Percentiles rank a stretch among this genome's conserved stretches.
phyloP scores from a whole-genome alignment of 108 stramenopile species.

The Nannochloropsis salina region DNA sequence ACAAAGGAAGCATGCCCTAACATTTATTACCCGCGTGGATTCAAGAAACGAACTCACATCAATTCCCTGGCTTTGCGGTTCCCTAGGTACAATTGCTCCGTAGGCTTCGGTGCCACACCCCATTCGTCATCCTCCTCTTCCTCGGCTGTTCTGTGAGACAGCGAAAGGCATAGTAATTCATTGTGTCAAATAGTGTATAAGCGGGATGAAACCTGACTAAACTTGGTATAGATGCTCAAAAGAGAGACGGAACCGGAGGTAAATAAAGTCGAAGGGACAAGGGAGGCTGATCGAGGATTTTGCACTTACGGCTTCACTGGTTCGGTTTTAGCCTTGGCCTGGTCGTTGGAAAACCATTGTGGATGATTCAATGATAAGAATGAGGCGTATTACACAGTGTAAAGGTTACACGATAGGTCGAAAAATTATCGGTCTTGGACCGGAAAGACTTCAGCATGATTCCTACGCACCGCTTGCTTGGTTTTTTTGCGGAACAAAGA shows the following conservation, averaged over 20 bases:
- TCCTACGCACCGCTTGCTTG: constrained; percentile 14
- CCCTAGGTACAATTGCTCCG: not conserved
- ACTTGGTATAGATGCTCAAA: not conserved
- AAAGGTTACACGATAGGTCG: too few relatives aligned
- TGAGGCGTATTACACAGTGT: too few relatives aligned
- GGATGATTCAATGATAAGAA: too few relatives aligned
- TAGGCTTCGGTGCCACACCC: not conserved
- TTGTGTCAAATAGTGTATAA: not conserved
- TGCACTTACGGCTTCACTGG: not conserved
- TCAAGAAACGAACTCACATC: not conserved
- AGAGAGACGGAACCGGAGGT: not conserved
- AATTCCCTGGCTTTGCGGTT: not conserved
- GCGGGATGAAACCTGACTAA: not conserved
- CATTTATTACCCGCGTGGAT: too few relatives aligned
- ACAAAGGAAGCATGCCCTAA: too few relatives aligned
- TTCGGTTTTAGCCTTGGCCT: constrained; percentile 13
- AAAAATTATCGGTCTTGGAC: too few relatives aligned
- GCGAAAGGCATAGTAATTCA: not conserved
- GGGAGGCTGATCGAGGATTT: not conserved
- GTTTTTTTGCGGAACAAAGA: constrained; percentile 20
- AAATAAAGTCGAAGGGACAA: not conserved
- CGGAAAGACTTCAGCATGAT: not conserved
- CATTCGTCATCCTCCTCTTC: constrained; percentile 14
- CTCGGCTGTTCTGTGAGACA: not conserved
- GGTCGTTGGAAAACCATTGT: not conserved